These are phyloP conservation scores for Colletotrichum paranaense DNA, from an alignment of 2,329 filamentous ascomycete species.

Conservation along the genomic window DNA sequence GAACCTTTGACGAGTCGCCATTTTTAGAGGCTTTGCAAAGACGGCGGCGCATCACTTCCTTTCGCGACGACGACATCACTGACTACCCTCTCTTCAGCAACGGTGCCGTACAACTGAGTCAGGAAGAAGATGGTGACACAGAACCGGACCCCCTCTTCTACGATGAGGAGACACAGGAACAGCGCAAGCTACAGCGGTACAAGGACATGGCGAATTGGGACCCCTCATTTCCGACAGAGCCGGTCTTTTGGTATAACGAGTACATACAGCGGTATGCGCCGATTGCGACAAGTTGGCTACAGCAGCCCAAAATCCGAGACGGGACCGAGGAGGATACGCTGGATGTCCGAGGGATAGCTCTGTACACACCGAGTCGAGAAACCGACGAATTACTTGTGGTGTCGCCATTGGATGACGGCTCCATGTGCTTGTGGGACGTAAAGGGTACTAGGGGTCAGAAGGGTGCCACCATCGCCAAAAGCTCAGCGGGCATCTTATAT, in stretches of 20 bases:
- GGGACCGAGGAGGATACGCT: slow-evolving; percentile 57
- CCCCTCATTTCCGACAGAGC: slow-evolving; percentile 77
- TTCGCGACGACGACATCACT: slow-evolving; percentile 23
- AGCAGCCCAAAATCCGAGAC: slow-evolving; percentile 64
- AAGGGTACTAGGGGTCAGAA: slow-evolving; percentile 64
- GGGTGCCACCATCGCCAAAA: slow-evolving; percentile 75
- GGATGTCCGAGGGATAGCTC: slow-evolving; percentile 79
- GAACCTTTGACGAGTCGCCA: slow-evolving; percentile 78
- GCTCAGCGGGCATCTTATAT: slow-evolving; percentile 74
- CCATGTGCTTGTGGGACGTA: slow-evolving; percentile 88
- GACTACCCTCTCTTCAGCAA: slow-evolving; percentile 28
- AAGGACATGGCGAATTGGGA: slow-evolving; percentile 85
- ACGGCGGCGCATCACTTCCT: slow-evolving; percentile 51
- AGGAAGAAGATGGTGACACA: slow-evolving; percentile 9
- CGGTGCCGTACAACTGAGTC: slow-evolving; percentile 28
- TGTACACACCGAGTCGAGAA: slow-evolving; percentile 64
- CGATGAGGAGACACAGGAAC: slow-evolving; percentile 41
- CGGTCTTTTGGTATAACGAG: slow-evolving; percentile 87
- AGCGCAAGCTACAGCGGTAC: slow-evolving; percentile 52
- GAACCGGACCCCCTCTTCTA: slow-evolving; percentile 8
- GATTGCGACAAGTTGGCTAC: slow-evolving; percentile 81
- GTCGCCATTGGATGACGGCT: slow-evolving; percentile 86
- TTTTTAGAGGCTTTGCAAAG: slow-evolving; percentile 72
- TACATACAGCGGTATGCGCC: slow-evolving; percentile 86
- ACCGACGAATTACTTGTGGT: slow-evolving; percentile 67